A percentile compares a stretch with the other conserved stretches of the same genome.
Evolutionary conservation across 1,139 yeast genomes (phyloP).

Genomic region (Debaryomyces sp.): DNA sequence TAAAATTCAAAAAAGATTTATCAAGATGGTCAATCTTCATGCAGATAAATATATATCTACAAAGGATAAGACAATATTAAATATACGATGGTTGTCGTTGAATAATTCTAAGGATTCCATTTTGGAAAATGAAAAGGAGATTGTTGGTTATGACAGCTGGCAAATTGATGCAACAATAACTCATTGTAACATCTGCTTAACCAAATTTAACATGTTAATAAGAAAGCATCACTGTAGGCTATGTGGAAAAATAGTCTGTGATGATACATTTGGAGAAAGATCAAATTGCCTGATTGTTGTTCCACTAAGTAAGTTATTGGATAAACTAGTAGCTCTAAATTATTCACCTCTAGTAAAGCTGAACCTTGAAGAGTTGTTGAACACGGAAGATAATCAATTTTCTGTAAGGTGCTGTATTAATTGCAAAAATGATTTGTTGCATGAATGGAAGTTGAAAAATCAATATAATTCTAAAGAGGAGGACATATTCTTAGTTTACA

Average conservation of each 20-base stretch:
- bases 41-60: conserved; percentile 19
- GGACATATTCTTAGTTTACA: conserved; percentile 32
- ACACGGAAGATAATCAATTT: conserved; percentile 15
- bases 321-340: conserved; percentile 40
- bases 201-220: conserved; percentile 56
- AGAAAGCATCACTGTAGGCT: conserved; percentile 88
- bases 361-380: conserved; percentile 19
- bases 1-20: conserved; percentile 65
- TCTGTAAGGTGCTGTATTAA: conserved; percentile 58
- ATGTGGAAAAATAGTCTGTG: conserved; percentile 86
- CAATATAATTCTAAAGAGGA: conserved; percentile 13
- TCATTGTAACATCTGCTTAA: conserved; percentile 67
- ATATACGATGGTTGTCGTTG: conserved; percentile 2
- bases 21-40: conserved; percentile 39
- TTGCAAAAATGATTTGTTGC: conserved; percentile 67
- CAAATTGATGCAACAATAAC: conserved; percentile 52
- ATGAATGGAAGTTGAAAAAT: conserved; percentile 56
- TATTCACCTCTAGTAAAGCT: conserved; percentile 33
- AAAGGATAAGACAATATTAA: conserved; percentile 10
- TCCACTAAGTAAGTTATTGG: conserved; percentile 54
- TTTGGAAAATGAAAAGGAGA: conserved; percentile 44
- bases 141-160: conserved; percentile 64
- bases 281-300: conserved; percentile 70
- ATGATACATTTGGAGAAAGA: conserved; percentile 46
- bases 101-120: conserved; percentile 10